Conservation (phyloP, 306 rosid species). For the peach (Prunus persica) region DNA sequence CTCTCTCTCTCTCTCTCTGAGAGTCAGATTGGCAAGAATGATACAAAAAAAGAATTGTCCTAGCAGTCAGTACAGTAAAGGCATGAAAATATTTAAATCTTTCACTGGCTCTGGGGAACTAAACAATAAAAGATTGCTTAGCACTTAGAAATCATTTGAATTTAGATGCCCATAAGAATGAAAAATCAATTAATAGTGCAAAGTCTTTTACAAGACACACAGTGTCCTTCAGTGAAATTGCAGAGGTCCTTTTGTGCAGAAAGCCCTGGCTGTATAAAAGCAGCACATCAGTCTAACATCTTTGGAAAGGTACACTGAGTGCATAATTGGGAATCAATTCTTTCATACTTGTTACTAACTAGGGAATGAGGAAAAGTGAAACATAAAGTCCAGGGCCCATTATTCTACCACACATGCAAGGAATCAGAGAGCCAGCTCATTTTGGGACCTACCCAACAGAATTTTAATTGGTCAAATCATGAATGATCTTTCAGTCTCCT, state of each 20-base stretch:
- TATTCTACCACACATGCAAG: constrained; percentile 19
- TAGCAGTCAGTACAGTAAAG: background rate
- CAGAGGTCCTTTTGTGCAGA: background rate
- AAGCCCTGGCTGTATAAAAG: constrained; percentile 11
- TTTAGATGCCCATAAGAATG: background rate
- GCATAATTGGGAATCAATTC: constrained; percentile 17
- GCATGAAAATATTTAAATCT: too few relatives aligned
- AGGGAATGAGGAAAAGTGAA: constrained; percentile 7
- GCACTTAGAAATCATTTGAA: background rate
- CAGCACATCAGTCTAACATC: constrained; percentile 19
- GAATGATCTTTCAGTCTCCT: background rate
- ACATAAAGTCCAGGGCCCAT: constrained; percentile 1
- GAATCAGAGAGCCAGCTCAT: constrained; percentile 10
- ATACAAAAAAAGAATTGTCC: background rate
- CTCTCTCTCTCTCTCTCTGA: background rate
- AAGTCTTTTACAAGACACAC: background rate
- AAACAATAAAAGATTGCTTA: too few relatives aligned
- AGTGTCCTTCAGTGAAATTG: constrained; percentile 6
- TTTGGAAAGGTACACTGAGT: constrained; percentile 14
- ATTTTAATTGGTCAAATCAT: constrained; percentile 18
- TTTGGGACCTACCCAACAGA: constrained; percentile 10
- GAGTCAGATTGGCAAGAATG: background rate
- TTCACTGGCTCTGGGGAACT: too few relatives aligned
- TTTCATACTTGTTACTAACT: background rate
- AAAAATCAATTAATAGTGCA: background rate